Percentiles rank a stretch among this genome's conserved stretches.
Conservation (phyloP, 2,329 filamentous ascomycete genomes). For the Tolypocladium ovalisporum region DNA sequence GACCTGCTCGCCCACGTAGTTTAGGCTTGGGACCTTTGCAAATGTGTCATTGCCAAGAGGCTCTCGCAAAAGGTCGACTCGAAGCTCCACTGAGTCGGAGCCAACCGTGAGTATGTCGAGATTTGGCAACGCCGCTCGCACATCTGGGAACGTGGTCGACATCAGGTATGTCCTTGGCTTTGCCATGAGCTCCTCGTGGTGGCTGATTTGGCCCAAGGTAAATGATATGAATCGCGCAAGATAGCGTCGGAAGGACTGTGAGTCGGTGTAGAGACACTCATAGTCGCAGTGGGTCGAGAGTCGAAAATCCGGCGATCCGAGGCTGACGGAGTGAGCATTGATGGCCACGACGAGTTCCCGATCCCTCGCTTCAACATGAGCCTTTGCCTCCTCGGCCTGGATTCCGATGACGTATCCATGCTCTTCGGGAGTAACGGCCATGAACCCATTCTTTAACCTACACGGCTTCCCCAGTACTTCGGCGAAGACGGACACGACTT, state of each 20-base stretch:
- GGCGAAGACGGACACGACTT: conserved; percentile 64
- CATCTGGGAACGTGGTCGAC: conserved; percentile 80
- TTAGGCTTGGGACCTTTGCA: conserved; percentile 61
- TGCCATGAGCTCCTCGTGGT: conserved; percentile 65
- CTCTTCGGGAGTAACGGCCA: conserved; percentile 41
- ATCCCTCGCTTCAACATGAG: conserved; percentile 47
- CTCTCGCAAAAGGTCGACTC: conserved; percentile 72
- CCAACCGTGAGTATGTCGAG: conserved; percentile 81
- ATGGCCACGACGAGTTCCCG: conserved; percentile 53
- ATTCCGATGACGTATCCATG: conserved; percentile 60
- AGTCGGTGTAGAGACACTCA: conserved; percentile 72
- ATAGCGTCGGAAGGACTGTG: conserved; percentile 62
- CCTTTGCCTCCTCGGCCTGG: conserved; percentile 41
- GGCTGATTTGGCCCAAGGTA: conserved; percentile 66
- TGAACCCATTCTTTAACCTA: conserved; percentile 45
- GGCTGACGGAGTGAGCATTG: conserved; percentile 65
- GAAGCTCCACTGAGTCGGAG: conserved; percentile 74
- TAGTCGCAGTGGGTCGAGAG: conserved; percentile 67
- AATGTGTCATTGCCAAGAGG: conserved; percentile 51
- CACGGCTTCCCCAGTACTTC: conserved; percentile 69
- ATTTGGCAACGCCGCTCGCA: conserved; percentile 71
- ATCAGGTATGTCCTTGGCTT: conserved; percentile 76
- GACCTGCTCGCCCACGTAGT: conserved; percentile 77
- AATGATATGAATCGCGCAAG: conserved; percentile 71
- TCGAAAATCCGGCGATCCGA: conserved; percentile 54